phyloP scores from a whole-genome alignment of 768 basidiomycete species.

The Hortiboletus campestris region DNA sequence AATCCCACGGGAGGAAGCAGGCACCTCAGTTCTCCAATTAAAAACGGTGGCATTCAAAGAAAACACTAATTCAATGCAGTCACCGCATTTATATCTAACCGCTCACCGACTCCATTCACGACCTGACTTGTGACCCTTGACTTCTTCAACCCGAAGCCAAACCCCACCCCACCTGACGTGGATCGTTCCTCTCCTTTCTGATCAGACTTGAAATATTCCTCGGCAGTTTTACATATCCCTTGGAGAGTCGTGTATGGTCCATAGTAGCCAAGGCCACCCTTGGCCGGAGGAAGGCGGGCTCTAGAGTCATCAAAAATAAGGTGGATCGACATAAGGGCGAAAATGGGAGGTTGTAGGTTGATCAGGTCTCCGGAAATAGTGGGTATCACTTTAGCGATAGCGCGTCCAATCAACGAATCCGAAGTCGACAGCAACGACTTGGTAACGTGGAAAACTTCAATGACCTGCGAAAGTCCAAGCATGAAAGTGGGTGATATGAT shows the following conservation, averaged over 20 bases:
- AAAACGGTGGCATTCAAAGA: not conserved
- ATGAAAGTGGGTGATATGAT: slow-evolving; percentile 58
- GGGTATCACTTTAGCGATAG: slow-evolving; percentile 42
- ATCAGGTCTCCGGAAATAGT: slow-evolving; percentile 47
- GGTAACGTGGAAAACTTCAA: slow-evolving; percentile 55
- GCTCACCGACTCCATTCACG: slow-evolving; percentile 27
- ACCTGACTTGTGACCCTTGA: slow-evolving; percentile 29
- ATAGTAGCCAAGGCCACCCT: slow-evolving; percentile 64
- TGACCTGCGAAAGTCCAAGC: slow-evolving; percentile 57
- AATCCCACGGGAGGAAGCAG: not conserved
- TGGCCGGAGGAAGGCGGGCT: slow-evolving; percentile 49
- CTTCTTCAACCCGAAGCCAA: slow-evolving; percentile 35
- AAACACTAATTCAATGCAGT: slow-evolving; percentile 20
- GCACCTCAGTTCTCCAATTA: not conserved
- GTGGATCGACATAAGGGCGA: slow-evolving; percentile 51
- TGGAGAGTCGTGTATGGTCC: slow-evolving; percentile 58
- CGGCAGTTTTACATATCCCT: slow-evolving; percentile 55
- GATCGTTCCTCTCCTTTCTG: slow-evolving; percentile 40
- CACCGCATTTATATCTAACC: slow-evolving; percentile 13
- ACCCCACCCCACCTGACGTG: slow-evolving; percentile 44
- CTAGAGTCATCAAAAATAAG: slow-evolving; percentile 66
- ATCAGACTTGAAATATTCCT: slow-evolving; percentile 43
- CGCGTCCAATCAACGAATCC: slow-evolving; percentile 26
- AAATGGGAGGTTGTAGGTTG: slow-evolving; percentile 60
- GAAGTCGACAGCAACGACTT: slow-evolving; percentile 40